Conservation (phyloP, 176 grass and related monocot species). For the Aegilops speltoides region DNA sequence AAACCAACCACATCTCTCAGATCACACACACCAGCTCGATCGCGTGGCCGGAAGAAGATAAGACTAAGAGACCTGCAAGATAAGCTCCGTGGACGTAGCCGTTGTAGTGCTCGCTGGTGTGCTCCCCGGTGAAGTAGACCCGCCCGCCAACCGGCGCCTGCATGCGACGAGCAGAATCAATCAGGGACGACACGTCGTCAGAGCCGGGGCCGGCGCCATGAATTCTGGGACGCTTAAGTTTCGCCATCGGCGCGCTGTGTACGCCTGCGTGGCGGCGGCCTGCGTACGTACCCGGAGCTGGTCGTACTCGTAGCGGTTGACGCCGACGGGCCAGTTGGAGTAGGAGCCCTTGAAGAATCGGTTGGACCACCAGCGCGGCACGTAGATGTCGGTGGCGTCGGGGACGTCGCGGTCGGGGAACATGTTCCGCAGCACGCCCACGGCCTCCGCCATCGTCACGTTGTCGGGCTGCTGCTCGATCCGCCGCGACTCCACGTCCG, state of each 20-base stretch:
- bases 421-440: slow-evolving; percentile 57
- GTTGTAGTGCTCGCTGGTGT: slow-evolving; percentile 60
- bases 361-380: slow-evolving; percentile 63
- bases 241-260: not conserved
- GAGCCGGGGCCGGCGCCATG: not conserved
- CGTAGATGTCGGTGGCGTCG: slow-evolving; percentile 49
- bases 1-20: not conserved
- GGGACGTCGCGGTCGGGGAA: slow-evolving; percentile 50
- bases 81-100: slow-evolving; percentile 64
- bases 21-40: not conserved
- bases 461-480: slow-evolving; percentile 61
- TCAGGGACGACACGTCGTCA: not conserved
- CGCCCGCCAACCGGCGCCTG: slow-evolving; percentile 52
- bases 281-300: slow-evolving; percentile 42
- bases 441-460: slow-evolving; percentile 44
- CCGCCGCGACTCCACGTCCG: slow-evolving; percentile 55
- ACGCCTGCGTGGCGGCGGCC: too few species aligned
- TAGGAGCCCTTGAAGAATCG: slow-evolving; percentile 57
- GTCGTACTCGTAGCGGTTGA: slow-evolving; percentile 61
- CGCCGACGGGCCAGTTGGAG: slow-evolving; percentile 69
- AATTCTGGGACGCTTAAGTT: not conserved
- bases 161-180: not conserved
- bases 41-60: not conserved
- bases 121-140: slow-evolving; percentile 68
- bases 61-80: slow-evolving; percentile 30